Evolutionary conservation across 2,329 filamentous ascomycete genomes (phyloP), one percentile per base, ranked within the genome.

Genomic region (Coleophoma crateriformis): DNA sequence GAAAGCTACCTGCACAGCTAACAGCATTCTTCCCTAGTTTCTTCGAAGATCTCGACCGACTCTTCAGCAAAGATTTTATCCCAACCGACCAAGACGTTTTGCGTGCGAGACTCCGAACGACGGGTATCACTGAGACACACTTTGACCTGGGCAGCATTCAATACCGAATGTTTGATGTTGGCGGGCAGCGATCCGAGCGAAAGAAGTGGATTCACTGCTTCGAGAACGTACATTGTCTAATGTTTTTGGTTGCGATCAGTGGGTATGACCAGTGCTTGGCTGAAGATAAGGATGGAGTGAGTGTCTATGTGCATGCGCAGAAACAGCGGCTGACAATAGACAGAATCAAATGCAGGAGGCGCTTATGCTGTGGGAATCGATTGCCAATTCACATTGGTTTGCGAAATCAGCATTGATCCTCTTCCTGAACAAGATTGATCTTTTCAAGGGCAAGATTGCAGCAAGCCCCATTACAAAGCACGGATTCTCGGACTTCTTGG

Each of bases 251-350:
- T 47, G 91, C 92, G 44, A 91, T 97, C 60, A 96, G 90, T 56
- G 92, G 92, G 52, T 97, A 96, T 68, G 92, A 97, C 65, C 94
- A 97, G 68, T 95, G 91, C 63, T 74, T 97, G 45, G 90, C 96
- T 3, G 92, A 97, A 71, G 92, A 97, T 67, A 91, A 95, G 69
- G 94, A 95, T 67, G 91, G 91, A 55, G 90, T 95, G 77, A 73
- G 89, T 75, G 45, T 34, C 12, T 41, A 37, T 12, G 7, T 19
- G 35, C 17, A 37, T 17, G 12, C 27, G 4, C 12, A 44, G 40
- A 47, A 22, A n/a, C 20, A 35, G 37, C 19, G 45, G 47, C 61
- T 64, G 54, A 67, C 50, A 33, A 35, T 22, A 42, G 13, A 7
- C 57, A 90, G 87, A 92, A 92, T 66, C 88, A 91, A 87, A 92